Conservation (phyloP, 1,284 basidiomycete species). For the Sporisorium sorghi region DNA sequence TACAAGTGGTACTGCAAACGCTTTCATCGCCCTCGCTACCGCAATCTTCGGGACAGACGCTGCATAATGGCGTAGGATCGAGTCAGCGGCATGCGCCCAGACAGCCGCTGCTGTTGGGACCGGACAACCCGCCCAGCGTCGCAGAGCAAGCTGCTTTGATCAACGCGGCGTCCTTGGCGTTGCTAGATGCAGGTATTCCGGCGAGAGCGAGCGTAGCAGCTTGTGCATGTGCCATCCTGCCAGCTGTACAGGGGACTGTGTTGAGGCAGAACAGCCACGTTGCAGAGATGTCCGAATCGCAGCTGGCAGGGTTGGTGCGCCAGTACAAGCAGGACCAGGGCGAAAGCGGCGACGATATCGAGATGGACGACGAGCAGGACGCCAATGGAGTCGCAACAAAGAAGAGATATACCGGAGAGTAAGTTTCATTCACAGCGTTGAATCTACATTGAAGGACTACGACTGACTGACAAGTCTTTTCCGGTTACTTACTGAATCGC, state of each 20-base stretch:
- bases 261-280: slow-evolving; percentile 46
- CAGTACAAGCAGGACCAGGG: slow-evolving; percentile 32
- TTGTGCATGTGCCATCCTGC: slow-evolving; percentile 70
- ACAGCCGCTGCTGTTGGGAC: slow-evolving; percentile 58
- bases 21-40: slow-evolving; percentile 71
- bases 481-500: neutral
- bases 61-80: slow-evolving; percentile 11
- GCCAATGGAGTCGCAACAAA: neutral
- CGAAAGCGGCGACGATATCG: slow-evolving; percentile 18
- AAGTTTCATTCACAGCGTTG: slow-evolving; percentile 2
- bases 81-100: slow-evolving; percentile 29
- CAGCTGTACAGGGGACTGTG: slow-evolving; percentile 69
- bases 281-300: slow-evolving; percentile 23
- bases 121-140: slow-evolving; percentile 61
- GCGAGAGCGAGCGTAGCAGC: slow-evolving; percentile 71
- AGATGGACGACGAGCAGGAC: slow-evolving; percentile 26
- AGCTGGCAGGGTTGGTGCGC: slow-evolving; percentile 37
- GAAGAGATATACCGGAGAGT: slow-evolving; percentile 37
- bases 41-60: slow-evolving; percentile 18
- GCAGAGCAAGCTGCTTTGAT: slow-evolving; percentile 72
- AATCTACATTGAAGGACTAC: neutral
- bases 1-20: slow-evolving; percentile 77
- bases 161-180: slow-evolving; percentile 73
- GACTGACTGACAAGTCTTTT: neutral
- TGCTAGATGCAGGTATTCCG: slow-evolving; percentile 71